A percentile compares a stretch with the other conserved stretches of the same genome.
These are phyloP conservation scores for Ophiostoma ulmi DNA, from an alignment of 2,329 filamentous ascomycete genomes.

Conservation along the genomic window DNA sequence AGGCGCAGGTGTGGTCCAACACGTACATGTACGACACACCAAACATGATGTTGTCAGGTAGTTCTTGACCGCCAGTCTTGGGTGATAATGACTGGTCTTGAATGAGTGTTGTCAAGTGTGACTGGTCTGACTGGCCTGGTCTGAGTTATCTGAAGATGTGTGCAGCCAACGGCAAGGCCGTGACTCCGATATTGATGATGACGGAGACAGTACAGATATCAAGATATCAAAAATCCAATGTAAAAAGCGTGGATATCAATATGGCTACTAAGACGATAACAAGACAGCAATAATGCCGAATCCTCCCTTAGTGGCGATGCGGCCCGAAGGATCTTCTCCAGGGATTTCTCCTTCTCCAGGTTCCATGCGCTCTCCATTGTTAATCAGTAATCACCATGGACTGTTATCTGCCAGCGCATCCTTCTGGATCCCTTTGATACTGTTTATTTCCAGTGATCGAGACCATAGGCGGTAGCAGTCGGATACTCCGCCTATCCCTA, in stretches of 20 bases:
- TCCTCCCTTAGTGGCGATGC: background rate
- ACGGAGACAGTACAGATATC: background rate
- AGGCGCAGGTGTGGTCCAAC: background rate
- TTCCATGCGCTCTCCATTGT: background rate
- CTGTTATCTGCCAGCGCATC: background rate
- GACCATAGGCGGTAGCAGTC: background rate
- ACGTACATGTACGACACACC: conserved; percentile 4
- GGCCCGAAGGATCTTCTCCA: conserved; percentile 3
- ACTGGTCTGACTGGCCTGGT: background rate
- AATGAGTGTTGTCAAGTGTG: background rate
- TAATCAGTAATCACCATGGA: background rate
- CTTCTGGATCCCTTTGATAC: background rate
- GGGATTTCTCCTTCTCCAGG: background rate
- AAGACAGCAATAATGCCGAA: background rate
- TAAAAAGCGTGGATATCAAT: background rate
- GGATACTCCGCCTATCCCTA: background rate
- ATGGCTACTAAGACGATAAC: background rate
- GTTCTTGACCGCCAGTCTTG: conserved; percentile 9
- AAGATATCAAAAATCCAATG: background rate
- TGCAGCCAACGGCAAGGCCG: background rate
- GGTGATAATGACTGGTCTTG: background rate
- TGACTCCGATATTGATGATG: background rate
- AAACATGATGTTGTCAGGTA: background rate
- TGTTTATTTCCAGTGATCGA: background rate
- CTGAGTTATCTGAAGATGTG: background rate